Conservation (phyloP, 2,329 filamentous ascomycete species). For the Diaporthe helianthi region DNA sequence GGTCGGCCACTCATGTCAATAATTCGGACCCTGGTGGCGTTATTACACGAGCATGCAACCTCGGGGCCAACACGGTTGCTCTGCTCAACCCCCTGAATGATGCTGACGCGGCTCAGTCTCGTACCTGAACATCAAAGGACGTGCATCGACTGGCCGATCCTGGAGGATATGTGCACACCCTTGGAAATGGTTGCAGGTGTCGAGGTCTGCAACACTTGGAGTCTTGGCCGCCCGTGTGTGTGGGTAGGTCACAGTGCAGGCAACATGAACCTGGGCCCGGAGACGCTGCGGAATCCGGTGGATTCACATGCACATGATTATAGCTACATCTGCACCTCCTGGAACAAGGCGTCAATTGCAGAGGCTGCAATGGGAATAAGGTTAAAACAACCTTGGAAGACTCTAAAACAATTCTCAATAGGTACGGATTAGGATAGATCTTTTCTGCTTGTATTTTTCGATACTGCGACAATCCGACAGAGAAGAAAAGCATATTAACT, state of each 20-base stretch:
- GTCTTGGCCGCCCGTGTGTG: constrained; percentile 5
- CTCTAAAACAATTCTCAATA: not conserved
- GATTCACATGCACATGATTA: not conserved
- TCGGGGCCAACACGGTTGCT: too few species aligned
- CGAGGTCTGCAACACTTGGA: not conserved
- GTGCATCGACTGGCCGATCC: not conserved
- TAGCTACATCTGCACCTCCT: constrained; percentile 7
- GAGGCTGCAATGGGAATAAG: not conserved
- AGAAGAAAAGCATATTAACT: not conserved
- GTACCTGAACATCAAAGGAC: constrained; percentile 10
- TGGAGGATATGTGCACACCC: not conserved
- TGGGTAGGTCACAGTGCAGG: constrained; percentile 12
- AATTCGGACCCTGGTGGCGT: not conserved
- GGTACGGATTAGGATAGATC: not conserved
- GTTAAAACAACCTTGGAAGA: not conserved
- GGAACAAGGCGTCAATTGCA: not conserved
- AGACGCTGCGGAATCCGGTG: constrained; percentile 11
- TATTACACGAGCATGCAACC: too few species aligned
- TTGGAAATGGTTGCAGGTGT: constrained; percentile 4
- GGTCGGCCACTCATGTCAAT: not conserved
- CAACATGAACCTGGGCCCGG: not conserved
- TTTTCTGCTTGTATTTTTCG: not conserved
- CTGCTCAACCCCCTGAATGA: not conserved
- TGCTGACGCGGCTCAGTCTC: constrained; percentile 22
- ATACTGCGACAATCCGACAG: not conserved